Conservation (phyloP, 768 basidiomycete genomes). For the Boletus huronensis region DNA sequence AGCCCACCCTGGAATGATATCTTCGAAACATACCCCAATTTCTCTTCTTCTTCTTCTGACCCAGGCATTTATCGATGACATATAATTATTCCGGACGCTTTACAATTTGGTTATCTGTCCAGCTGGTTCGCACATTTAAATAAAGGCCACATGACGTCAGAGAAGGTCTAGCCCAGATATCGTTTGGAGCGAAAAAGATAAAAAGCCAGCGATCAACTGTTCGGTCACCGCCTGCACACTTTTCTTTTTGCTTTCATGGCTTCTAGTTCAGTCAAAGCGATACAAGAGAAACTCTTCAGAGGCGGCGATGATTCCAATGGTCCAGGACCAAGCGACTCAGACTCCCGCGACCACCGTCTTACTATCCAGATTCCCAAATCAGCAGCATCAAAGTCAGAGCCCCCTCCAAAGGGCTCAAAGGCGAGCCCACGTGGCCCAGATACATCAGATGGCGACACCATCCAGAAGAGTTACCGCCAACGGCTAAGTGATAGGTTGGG, state of each 20-base stretch:
- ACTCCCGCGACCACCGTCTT: conserved; percentile 36
- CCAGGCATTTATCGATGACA: not conserved
- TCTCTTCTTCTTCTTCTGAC: conserved; percentile 1
- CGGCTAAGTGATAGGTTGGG: conserved; percentile 64
- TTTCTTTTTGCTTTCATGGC: conserved; percentile 33
- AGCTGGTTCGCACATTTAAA: conserved; percentile 6
- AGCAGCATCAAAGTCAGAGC: conserved; percentile 27
- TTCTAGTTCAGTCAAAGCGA: conserved; percentile 50
- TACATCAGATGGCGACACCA: conserved; percentile 8
- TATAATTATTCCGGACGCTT: not conserved
- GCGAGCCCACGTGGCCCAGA: conserved; percentile 23
- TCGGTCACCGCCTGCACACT: conserved; percentile 1
- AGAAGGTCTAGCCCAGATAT: conserved; percentile 2
- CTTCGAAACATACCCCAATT: conserved; percentile 25
- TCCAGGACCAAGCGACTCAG: conserved; percentile 21
- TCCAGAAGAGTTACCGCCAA: conserved; percentile 51
- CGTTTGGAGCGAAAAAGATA: not conserved
- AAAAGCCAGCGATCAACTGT: conserved; percentile 3
- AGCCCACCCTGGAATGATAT: conserved; percentile 10
- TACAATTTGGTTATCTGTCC: not conserved
- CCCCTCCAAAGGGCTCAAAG: conserved; percentile 47
- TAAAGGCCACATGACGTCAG: conserved; percentile 22
- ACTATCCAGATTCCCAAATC: conserved; percentile 73
- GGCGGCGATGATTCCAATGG: conserved; percentile 30
- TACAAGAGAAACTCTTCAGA: conserved; percentile 73